Percentiles rank a stretch among this genome's conserved stretches.
Conservation (phyloP, 1,284 basidiomycete species). For the Crepidotus sp. region DNA sequence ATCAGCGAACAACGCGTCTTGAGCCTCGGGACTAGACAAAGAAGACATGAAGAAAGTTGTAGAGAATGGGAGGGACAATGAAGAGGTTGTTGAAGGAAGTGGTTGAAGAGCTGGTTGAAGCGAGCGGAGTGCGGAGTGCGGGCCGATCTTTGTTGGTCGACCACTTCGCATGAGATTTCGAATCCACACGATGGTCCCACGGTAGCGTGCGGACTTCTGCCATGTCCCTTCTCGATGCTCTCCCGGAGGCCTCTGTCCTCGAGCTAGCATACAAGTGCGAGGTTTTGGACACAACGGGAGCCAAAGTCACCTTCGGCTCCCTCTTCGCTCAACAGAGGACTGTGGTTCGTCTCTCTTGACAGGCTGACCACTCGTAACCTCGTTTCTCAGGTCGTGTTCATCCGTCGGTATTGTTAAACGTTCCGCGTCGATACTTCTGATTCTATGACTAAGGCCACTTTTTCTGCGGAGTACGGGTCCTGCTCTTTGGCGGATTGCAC, state of each 20-base stretch:
- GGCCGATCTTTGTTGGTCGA: no score
- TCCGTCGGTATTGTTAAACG: constrained; percentile 34
- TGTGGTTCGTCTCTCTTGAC: no score
- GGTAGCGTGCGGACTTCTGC: background rate
- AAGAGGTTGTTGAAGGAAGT: no score
- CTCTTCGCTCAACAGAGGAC: constrained; percentile 42
- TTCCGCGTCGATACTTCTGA: background rate
- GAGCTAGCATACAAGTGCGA: constrained; percentile 29
- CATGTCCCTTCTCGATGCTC: constrained; percentile 20
- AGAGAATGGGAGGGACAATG: background rate
- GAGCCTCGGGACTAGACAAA: constrained; percentile 21
- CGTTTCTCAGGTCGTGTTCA: no score
- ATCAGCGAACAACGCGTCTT: constrained; percentile 23
- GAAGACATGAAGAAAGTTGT: constrained; percentile 5
- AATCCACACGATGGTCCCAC: no score
- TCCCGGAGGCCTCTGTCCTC: constrained; percentile 28
- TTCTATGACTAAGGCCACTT: constrained; percentile 43
- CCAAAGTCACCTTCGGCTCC: constrained; percentile 40
- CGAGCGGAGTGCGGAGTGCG: no score
- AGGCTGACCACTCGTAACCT: no score
- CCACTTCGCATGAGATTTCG: no score
- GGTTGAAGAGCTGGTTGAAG: no score
- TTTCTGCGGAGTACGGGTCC: constrained; percentile 47
- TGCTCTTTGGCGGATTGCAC: background rate
- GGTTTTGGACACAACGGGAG: constrained; percentile 36